Conservation (phyloP, 352 stramenopile genomes). For the Pythium scleroteichum region DNA sequence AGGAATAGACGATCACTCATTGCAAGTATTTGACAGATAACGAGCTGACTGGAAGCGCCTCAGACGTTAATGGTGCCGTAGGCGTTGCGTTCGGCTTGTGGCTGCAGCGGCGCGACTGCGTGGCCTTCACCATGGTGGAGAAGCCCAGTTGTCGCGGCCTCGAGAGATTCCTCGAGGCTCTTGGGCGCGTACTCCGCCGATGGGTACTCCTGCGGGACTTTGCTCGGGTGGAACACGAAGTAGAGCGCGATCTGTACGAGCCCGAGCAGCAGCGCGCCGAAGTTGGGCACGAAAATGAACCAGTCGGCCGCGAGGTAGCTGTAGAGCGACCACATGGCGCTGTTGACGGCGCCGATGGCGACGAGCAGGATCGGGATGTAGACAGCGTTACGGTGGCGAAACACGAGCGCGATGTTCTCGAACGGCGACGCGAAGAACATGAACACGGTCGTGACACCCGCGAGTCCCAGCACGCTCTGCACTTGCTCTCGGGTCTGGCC, state of each 20-base stretch:
- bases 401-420: conserved; percentile 49
- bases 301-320: conserved; percentile 38
- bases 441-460: conserved; percentile 42
- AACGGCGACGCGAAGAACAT: conserved; percentile 63
- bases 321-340: conserved; percentile 54
- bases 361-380: conserved; percentile 63
- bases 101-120: neutral
- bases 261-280: conserved; percentile 34
- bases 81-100: neutral
- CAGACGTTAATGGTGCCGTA: conserved; percentile 7
- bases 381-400: conserved; percentile 44
- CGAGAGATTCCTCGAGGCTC: neutral
- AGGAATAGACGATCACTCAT: too few relatives aligned
- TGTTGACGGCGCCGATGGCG: conserved; percentile 44
- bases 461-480: conserved; percentile 34
- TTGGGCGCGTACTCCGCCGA: neutral
- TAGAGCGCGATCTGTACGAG: conserved; percentile 42
- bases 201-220: neutral
- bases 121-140: neutral
- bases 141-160: neutral
- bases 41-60: too few relatives aligned
- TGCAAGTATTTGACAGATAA: too few relatives aligned
- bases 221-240: conserved; percentile 42
- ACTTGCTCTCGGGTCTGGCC: conserved; percentile 22
- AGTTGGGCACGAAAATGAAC: conserved; percentile 60